Evolutionary conservation across 176 grass and related monocot species (phyloP), one percentile per base, ranked within the genome.

Genomic region (Cenchrus purpureus): DNA sequence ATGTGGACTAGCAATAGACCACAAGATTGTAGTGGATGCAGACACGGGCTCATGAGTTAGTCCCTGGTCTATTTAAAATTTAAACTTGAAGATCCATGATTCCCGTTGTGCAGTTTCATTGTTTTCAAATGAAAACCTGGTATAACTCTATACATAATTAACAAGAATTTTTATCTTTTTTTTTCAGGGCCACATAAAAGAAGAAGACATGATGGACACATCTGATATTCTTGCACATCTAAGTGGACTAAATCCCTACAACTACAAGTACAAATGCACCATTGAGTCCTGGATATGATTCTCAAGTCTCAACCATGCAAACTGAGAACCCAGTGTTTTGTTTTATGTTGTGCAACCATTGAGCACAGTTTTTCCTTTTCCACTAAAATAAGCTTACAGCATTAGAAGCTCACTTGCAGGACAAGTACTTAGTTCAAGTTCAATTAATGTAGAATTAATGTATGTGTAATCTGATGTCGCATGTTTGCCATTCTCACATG

Each of bases 211-310:
- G 63, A 78, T 95, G 42, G 91, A 89, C 54, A 89, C 86, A 1
- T 89, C 87, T 8, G 80, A 93, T 73, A 90, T 93, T 54, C 61
- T 93, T 55, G 87, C 80, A 68, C 89, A 91, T 64, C 87, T 98
- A 42, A 94, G 79, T 76, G 87, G 74, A 5, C 76, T 93, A 50
- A 91, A 93, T 79, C 79, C 87, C 20, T 90, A 90, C 65, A 66
- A 9, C 51, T 92, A 92, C 34, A 83, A 79, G 76, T 87, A 87
- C 82, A 95, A 92, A 78, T 90, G 69, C 84, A 54, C 60, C 13
- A 79, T 95, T 12, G 93, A 95, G 70, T 90, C 93, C 49, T 95
- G 93, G 93, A 95, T 92, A 69, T 95, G 75, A 89, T 50, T 60
- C 72, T 58, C 80, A 77, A 31, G 40, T 31, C 67, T 72, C 67